Evolutionary conservation across 176 grass and related monocot genomes (phyloP).

Genomic region (Poa annua): DNA sequence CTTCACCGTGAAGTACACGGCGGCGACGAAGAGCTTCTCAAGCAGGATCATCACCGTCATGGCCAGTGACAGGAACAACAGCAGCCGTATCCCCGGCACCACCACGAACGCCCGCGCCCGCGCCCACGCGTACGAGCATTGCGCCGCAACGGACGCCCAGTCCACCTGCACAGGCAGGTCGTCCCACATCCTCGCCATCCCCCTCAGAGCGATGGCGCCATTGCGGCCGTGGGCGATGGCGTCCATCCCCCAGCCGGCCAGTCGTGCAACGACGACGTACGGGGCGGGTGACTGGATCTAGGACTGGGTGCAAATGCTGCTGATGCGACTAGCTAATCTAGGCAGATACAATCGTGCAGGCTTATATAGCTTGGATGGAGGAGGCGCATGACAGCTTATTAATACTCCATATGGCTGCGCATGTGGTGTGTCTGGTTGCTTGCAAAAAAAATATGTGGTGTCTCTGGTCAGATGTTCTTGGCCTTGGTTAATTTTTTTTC

Average conservation of each 20-base stretch:
- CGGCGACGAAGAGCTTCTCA: constrained; percentile 69
- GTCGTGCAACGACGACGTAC: not conserved
- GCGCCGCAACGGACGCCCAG: constrained; percentile 43
- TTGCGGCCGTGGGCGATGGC: not conserved
- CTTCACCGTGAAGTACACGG: constrained; percentile 41
- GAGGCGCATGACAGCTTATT: not conserved
- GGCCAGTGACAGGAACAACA: constrained; percentile 48
- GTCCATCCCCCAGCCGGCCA: not conserved
- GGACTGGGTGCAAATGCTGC: not conserved
- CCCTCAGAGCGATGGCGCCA: not conserved
- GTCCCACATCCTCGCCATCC: constrained; percentile 40
- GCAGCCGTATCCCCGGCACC: constrained; percentile 48
- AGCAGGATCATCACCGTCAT: constrained; percentile 75
- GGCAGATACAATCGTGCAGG: not conserved
- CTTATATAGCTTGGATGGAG: constrained; percentile 39
- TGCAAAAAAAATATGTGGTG: no score
- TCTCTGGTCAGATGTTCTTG: not conserved
- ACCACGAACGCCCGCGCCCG: constrained; percentile 46
- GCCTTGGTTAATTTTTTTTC: not conserved
- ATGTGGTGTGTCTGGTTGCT: not conserved
- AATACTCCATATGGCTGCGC: not conserved
- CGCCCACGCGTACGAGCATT: constrained; percentile 40
- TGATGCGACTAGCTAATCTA: not conserved
- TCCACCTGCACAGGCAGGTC: constrained; percentile 47
- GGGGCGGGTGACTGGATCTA: constrained; percentile 11